Conservation (phyloP, 495 filamentous ascomycete species). For the Rusavskia elegans region DNA sequence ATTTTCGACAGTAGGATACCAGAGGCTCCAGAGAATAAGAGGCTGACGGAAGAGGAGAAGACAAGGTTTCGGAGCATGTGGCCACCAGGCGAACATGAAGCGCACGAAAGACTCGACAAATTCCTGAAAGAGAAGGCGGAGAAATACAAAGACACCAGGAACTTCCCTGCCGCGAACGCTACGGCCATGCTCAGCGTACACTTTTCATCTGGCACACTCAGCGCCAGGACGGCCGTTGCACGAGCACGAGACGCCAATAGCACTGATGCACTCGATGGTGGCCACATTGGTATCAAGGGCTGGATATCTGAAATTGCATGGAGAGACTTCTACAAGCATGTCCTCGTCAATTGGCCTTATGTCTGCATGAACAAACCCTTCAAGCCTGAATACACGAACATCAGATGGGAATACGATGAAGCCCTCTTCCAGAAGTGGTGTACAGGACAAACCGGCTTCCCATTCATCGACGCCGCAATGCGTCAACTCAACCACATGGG, state of each 20-base stretch:
- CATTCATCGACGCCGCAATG: constrained; percentile 89
- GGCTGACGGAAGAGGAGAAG: constrained; percentile 40
- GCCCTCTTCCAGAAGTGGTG: constrained; percentile 60
- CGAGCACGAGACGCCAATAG: constrained; percentile 51
- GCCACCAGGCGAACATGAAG: constrained; percentile 72
- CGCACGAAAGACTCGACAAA: constrained; percentile 43
- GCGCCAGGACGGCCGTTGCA: constrained; percentile 56
- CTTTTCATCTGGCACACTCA: constrained; percentile 60
- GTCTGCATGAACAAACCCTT: constrained; percentile 92
- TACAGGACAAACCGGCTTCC: constrained; percentile 63
- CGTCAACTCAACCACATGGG: constrained; percentile 54
- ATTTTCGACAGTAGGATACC: constrained; percentile 56
- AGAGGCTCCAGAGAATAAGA: constrained; percentile 45
- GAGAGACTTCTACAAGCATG: constrained; percentile 88
- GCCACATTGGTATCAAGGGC: constrained; percentile 45
- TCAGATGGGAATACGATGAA: constrained; percentile 63
- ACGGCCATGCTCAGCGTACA: constrained; percentile 71
- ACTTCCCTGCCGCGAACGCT: constrained; percentile 39
- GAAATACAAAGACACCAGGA: constrained; percentile 44
- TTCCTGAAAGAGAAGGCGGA: constrained; percentile 52
- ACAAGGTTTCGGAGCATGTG: constrained; percentile 42
- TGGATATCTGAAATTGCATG: constrained; percentile 88
- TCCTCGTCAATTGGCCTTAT: constrained; percentile 75
- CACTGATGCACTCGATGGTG: constrained; percentile 51
- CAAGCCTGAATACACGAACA: constrained; percentile 72